Conservation (phyloP, 495 filamentous ascomycete genomes). For the Saxophila tyrrhenica region DNA sequence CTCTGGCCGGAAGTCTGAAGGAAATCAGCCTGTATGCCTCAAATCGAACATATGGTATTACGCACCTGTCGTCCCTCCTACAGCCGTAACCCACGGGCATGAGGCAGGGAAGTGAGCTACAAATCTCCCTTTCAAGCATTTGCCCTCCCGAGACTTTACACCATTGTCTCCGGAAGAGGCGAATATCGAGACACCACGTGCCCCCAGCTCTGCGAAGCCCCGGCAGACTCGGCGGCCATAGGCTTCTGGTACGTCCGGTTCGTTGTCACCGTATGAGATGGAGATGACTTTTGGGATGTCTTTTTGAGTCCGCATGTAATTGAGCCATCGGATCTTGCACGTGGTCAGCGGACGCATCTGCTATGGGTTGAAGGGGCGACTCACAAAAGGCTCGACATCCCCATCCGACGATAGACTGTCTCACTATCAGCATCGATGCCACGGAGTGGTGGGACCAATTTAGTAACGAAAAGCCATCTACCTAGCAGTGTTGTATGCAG, state of each 20-base stretch:
- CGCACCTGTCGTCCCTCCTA: too few species aligned
- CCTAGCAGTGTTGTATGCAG: constrained; percentile 29
- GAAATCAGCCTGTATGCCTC: too few species aligned
- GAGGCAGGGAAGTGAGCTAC: not conserved
- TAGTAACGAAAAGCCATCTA: constrained; percentile 25
- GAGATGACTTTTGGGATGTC: constrained; percentile 15
- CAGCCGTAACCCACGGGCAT: not conserved
- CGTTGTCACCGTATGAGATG: constrained; percentile 10
- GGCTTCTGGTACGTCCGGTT: constrained; percentile 4
- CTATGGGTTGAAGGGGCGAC: too few species aligned
- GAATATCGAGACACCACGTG: constrained; percentile 33
- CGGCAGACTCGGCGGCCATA: constrained; percentile 11
- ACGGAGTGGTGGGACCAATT: constrained; percentile 25
- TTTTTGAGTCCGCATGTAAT: constrained; percentile 7
- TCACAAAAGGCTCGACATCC: too few species aligned
- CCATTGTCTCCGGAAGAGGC: constrained; percentile 34
- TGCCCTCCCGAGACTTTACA: constrained; percentile 39
- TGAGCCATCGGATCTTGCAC: too few species aligned
- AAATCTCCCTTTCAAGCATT: not conserved
- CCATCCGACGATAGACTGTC: too few species aligned
- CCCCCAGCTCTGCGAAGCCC: constrained; percentile 36
- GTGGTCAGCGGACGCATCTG: too few species aligned
- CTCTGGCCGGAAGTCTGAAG: too few species aligned
- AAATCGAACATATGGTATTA: too few species aligned
- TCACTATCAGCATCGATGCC: constrained; percentile 32